Conservation (phyloP, 768 basidiomycete genomes). For the Heimioporus sp. region DNA sequence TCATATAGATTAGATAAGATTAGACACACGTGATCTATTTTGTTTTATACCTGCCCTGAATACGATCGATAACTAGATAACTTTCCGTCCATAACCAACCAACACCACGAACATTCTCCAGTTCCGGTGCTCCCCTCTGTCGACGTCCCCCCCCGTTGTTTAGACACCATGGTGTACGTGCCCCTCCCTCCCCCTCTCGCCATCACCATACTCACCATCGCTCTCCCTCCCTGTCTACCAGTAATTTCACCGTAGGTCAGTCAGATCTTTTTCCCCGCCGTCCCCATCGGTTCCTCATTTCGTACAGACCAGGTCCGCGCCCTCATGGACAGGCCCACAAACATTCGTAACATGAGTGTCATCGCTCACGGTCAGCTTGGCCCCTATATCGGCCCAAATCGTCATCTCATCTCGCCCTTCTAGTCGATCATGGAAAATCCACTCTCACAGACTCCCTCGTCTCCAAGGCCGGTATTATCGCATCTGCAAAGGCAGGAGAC, state of each 20-base stretch:
- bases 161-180: conserved; percentile 83
- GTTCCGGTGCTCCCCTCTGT: conserved; percentile 21
- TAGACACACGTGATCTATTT: conserved; percentile 6
- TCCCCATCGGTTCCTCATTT: conserved; percentile 2
- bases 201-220: conserved; percentile 26
- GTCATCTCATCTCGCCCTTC: conserved; percentile 16
- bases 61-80: conserved; percentile 41
- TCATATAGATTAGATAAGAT: neutral
- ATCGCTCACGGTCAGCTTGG: conserved; percentile 79
- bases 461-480: conserved; percentile 99
- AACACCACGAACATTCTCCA: conserved; percentile 23
- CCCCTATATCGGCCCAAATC: conserved; percentile 8
- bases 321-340: conserved; percentile 88
- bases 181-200: conserved; percentile 3
- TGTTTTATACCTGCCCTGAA: conserved; percentile 41
- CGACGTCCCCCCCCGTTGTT: conserved; percentile 36
- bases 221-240: conserved; percentile 32
- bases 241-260: conserved; percentile 89
- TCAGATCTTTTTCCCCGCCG: conserved; percentile 36
- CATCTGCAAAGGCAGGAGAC: conserved; percentile 90
- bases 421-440: conserved; percentile 99
- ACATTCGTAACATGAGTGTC: conserved; percentile 95
- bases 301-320: conserved; percentile 75
- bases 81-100: conserved; percentile 12
- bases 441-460: conserved; percentile 98